phyloP scores from a whole-genome alignment of 83 land plant genomes.

The Picea mariana region DNA sequence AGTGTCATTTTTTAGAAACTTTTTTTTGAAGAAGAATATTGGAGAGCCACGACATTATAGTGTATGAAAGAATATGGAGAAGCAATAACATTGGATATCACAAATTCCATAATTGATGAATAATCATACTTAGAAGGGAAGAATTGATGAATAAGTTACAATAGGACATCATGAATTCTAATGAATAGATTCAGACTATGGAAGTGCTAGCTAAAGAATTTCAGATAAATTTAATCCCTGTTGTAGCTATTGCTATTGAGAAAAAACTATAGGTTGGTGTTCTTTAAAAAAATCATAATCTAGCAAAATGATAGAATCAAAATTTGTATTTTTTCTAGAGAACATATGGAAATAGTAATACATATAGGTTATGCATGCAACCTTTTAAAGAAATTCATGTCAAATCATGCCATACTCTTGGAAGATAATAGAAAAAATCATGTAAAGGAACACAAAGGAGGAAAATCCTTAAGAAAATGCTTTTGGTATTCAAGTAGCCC shows the following conservation, averaged over 20 bases:
- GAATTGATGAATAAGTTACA: constrained; percentile 15
- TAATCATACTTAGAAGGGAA: constrained; percentile 18
- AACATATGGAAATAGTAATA: constrained; percentile 68
- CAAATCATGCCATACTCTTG: constrained; percentile 1
- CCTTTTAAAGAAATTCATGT: not conserved
- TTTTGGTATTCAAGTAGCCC: no score
- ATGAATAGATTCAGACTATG: not conserved
- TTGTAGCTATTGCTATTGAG: constrained; percentile 41
- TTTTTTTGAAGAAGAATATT: constrained; percentile 22
- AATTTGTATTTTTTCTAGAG: constrained; percentile 66
- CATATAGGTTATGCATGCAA: constrained; percentile 57
- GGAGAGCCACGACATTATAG: constrained; percentile 28
- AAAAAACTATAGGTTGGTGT: constrained; percentile 41
- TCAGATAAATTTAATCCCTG: constrained; percentile 25
- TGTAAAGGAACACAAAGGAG: not conserved
- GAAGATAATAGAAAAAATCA: not conserved
- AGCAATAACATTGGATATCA: constrained; percentile 1
- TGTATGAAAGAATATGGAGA: constrained; percentile 15
- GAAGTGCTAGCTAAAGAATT: constrained; percentile 17
- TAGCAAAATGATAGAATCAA: constrained; percentile 62
- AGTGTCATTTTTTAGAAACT: constrained; percentile 25
- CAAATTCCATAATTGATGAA: not conserved
- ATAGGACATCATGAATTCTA: constrained; percentile 14
- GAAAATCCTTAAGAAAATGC: not conserved
- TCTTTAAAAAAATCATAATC: constrained; percentile 50